Conservation (phyloP, 257 asterid genomes). For the Vinca minor region DNA sequence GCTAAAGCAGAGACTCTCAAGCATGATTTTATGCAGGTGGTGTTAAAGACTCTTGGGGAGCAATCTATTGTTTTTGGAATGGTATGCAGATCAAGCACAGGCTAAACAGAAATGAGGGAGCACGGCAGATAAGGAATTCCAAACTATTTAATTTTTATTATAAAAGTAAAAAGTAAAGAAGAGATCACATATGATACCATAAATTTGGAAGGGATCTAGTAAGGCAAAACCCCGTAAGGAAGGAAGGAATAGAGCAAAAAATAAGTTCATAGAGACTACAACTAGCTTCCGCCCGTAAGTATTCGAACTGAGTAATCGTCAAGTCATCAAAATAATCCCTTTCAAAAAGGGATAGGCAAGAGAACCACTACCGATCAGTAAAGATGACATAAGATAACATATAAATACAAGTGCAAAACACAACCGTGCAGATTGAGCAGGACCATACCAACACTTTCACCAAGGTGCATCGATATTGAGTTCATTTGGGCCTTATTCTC, state of each 20-base stretch:
- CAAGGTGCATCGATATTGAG: conserved; percentile 95
- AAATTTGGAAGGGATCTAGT: not conserved
- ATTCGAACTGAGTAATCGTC: not conserved
- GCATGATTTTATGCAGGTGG: no score
- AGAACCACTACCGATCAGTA: not conserved
- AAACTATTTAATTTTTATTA: not conserved
- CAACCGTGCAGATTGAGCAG: conserved; percentile 12
- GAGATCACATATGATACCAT: not conserved
- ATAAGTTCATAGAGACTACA: not conserved
- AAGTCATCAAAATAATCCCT: not conserved
- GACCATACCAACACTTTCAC: conserved; percentile 82
- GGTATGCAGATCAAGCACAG: not conserved
- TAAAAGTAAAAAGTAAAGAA: not conserved
- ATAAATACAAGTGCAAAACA: conserved; percentile 5
- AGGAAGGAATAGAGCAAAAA: not conserved
- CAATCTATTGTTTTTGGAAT: no score
- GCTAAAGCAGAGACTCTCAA: no score
- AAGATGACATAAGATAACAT: not conserved
- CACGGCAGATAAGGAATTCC: not conserved
- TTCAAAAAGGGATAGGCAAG: not conserved
- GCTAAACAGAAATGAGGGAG: not conserved
- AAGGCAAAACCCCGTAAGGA: no score
- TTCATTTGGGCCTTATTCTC: conserved; percentile 96
- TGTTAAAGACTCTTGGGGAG: no score
- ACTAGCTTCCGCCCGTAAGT: not conserved